Base-by-base conservation (phyloP, 306 rosid genomes). In the Citrullus mucosospermus region DNA sequence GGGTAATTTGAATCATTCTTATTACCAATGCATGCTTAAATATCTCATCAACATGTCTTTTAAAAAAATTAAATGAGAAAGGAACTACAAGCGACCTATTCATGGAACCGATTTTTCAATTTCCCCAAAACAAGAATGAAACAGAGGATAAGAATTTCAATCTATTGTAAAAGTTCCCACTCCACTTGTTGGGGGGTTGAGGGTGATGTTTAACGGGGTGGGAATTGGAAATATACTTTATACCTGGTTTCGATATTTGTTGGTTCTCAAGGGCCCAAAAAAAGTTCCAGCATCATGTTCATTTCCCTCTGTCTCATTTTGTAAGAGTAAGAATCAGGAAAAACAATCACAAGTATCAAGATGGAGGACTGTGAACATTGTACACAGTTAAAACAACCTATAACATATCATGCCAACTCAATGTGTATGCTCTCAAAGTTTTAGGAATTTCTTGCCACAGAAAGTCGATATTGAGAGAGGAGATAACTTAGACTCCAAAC, bases 401-500 rank as follows among this genome's bases (percentile, higher is more conserved):
- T 14, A 46, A 20, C 39, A 41, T 22, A 5, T 70, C 18, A 22
- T 14, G 59, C 22, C 76, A 14, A 48, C 28, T 48, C 76, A 71
- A 71, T 71, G 76, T 43, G 50, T 67, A 43, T 22, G 36, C 75
- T 41, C 54, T 69, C 55, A 71, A 22, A 25, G 48, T 46, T 71
- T 15, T 25, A 25, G 12, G 39, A 71, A 48, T 71, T 46, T 22
- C 76, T 71, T 71, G 48, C 59, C 54, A 48, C 41, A 8, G 58
- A 22, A 22, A 68, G 41, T 41, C 17, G 25, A 69, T 41, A 69
- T 6, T 12, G 11, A 4, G 11, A 48, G 81, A 83, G 77, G 79
- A 73, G 65, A 83, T 79, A 32, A 67, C 65, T 89, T 92, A 95
- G 75, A 96, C 91, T 34, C 98, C 99, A 79, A 96, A 96, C 97